Conservation (phyloP, 495 filamentous ascomycete species). For the Neurospora terricola region DNA sequence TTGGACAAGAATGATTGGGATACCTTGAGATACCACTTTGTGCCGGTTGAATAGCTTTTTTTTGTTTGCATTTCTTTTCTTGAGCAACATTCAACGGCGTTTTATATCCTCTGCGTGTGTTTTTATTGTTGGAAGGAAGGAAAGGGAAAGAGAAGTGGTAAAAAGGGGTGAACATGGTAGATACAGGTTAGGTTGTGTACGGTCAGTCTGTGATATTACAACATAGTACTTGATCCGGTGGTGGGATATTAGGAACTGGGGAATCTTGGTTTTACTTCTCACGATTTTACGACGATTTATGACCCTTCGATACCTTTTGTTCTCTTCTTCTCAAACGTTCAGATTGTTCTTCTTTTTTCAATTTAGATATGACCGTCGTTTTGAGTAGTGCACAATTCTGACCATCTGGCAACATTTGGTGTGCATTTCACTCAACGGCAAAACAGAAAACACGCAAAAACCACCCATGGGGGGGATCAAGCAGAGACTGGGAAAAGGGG, state of each 20-base stretch:
- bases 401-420: neutral
- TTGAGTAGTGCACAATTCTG: neutral
- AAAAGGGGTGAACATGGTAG: neutral
- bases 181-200: neutral
- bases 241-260: neutral
- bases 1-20: neutral
- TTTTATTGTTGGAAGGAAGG: neutral
- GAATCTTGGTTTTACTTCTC: neutral
- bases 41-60: constrained; percentile 10
- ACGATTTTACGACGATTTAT: constrained; percentile 3
- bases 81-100: neutral
- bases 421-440: neutral
- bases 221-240: neutral
- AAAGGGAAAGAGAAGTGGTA: neutral
- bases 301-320: constrained; percentile 5
- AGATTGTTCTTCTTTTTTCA: neutral
- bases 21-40: constrained; percentile 1
- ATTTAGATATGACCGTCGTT: neutral
- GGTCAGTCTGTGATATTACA: neutral
- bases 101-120: neutral
- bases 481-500: neutral
- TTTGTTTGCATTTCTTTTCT: constrained; percentile 11
- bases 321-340: constrained; percentile 5
- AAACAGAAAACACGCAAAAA: neutral
- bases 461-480: neutral